Base-by-base conservation (phyloP, 2,329 filamentous ascomycete genomes). In the Fusarium graminum region DNA sequence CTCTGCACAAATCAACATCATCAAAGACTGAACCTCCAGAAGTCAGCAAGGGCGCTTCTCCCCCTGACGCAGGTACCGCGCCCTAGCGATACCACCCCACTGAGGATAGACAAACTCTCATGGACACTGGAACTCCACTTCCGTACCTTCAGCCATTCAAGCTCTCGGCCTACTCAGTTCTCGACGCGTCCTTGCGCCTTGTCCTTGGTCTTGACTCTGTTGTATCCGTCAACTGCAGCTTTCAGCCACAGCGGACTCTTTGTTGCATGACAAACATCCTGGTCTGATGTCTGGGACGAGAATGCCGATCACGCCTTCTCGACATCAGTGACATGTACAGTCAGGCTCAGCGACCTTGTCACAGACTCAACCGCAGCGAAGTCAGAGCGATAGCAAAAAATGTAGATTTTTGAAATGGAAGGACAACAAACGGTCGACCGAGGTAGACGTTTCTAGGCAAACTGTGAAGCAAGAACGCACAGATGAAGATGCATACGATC, bases 131-230 rank as follows among this genome's bases (percentile, higher is more conserved):
- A 54, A 53, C 59, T 65, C 65, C 65, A 67, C 65, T 65, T 29
- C 38, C 46, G 54, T 47, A 60, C 51, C 50, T 54, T 36, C 61
- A 36, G 55, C 49, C 52, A 59, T 68, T 47, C 60, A 65, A 50
- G 25, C 44, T 52, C 60, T 52, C 45, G 46, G 50, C 59, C 59
- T 49, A 16, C 39, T 69, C 45, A 61, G 19, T 36, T 32, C 57
- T 72, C 70, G 70, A 68, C 70, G 70, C 71, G 56, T 71, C 49
- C 61, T 70, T 72, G 70, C 67, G 68, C 70, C 70, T 65, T 68
- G 70, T 59, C 69, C 68, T 65, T 68, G 68, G 58, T 13, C 46
- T 39, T 58, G 43, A 54, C 46, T 57, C 34, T 55, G 34, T 39
- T 45, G 40, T 65, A 41, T 65, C 40, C 44, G 34, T 54, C 52